A percentile compares a stretch with the other conserved stretches of the same genome.
Evolutionary conservation across 306 rosid species (phyloP).

Genomic region (Notholithocarpus densiflorus): DNA sequence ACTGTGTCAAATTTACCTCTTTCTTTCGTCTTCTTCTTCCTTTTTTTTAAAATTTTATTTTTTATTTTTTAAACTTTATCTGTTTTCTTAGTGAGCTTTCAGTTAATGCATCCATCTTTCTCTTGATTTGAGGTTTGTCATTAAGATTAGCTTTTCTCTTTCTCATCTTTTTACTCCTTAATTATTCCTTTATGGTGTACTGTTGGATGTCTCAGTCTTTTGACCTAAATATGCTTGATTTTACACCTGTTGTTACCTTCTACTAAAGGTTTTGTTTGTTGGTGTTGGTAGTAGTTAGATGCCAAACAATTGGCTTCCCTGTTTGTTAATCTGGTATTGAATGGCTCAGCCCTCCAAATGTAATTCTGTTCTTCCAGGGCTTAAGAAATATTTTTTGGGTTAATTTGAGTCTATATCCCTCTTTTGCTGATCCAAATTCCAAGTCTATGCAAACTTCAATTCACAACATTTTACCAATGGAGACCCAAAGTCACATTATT

Average conservation of each 20-base stretch:
- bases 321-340: neutral
- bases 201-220: slow-evolving; percentile 4
- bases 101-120: slow-evolving; percentile 16
- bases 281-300: neutral
- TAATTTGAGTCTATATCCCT: neutral
- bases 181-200: neutral
- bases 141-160: slow-evolving; percentile 16
- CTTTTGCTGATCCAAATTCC: neutral
- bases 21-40: too few relatives aligned
- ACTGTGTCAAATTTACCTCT: slow-evolving; percentile 14
- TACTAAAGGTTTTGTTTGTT: neutral
- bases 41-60: neutral
- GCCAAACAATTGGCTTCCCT: neutral
- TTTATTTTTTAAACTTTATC: neutral
- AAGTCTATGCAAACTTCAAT: neutral
- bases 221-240: slow-evolving; percentile 1
- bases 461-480: too few relatives aligned
- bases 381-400: neutral
- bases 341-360: neutral
- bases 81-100: slow-evolving; percentile 22
- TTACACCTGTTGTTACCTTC: neutral
- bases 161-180: neutral
- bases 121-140: slow-evolving; percentile 15
- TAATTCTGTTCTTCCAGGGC: neutral
- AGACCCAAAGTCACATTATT: neutral